Percentiles rank a stretch among this genome's conserved stretches.
Evolutionary conservation across 2,329 filamentous ascomycete species (phyloP).

Genomic region (Thielaviopsis populi): DNA sequence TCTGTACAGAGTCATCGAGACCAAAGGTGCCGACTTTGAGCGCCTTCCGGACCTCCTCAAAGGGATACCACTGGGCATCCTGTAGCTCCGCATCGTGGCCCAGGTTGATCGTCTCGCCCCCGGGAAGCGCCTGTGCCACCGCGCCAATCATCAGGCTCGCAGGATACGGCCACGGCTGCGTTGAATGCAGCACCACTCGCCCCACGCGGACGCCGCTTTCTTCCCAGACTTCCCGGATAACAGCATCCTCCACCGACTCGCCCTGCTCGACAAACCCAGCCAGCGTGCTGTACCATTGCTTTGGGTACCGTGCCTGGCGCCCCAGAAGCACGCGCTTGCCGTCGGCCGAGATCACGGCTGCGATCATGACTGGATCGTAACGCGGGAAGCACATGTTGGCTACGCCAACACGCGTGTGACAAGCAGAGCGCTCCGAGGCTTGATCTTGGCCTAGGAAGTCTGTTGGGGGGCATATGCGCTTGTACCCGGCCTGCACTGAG

Average conservation of each 20-base stretch:
- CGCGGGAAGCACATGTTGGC: conserved; percentile 87
- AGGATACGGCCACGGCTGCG: conserved; percentile 79
- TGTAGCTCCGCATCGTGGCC: conserved; percentile 86
- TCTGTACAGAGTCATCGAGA: conserved; percentile 47
- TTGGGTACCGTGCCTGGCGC: conserved; percentile 68
- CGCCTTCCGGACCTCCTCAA: conserved; percentile 68
- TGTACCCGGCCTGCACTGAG: conserved; percentile 63
- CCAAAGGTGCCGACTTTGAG: conserved; percentile 45
- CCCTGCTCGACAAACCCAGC: conserved; percentile 76
- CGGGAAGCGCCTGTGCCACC: conserved; percentile 67
- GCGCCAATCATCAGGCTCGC: conserved; percentile 76
- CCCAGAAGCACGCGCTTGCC: conserved; percentile 68
- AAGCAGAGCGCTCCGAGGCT: conserved; percentile 46
- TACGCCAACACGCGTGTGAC: conserved; percentile 67
- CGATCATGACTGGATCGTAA: conserved; percentile 90
- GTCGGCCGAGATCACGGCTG: conserved; percentile 73
- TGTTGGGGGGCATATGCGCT: conserved; percentile 60
- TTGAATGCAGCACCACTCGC: conserved; percentile 65
- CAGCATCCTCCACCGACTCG: conserved; percentile 73
- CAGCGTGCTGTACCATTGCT: conserved; percentile 75
- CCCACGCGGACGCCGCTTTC: conserved; percentile 65
- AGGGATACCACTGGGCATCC: conserved; percentile 71
- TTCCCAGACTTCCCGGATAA: conserved; percentile 73
- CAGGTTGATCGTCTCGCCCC: conserved; percentile 65
- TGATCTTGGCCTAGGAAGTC: conserved; percentile 38